Percentiles rank a stretch among this genome's conserved stretches.
phyloP scores from a whole-genome alignment of 2,329 filamentous ascomycete species.

The Pseudogymnoascus sp. region DNA sequence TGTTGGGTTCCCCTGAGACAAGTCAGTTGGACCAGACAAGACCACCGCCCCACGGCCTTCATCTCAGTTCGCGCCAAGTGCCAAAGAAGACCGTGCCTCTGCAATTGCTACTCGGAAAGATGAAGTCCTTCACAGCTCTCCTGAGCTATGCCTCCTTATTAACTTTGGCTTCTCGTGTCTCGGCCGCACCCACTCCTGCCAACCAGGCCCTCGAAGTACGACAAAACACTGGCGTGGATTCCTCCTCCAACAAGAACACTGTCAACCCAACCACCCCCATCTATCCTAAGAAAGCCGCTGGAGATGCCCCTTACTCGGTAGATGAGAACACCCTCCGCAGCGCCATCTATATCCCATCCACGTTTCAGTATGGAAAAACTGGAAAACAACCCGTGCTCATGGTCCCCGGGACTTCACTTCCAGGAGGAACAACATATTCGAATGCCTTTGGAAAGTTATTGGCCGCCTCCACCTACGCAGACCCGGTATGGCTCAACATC shows the following conservation, averaged over 20 bases:
- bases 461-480: constrained; percentile 33
- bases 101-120: neutral
- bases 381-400: constrained; percentile 42
- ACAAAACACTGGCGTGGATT: constrained; percentile 13
- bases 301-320: constrained; percentile 43
- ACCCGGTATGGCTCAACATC: constrained; percentile 51
- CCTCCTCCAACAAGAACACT: constrained; percentile 12
- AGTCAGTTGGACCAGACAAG: neutral
- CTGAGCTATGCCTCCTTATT: neutral
- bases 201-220: neutral
- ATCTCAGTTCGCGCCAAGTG: neutral
- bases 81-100: neutral
- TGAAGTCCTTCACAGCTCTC: neutral
- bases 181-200: neutral
- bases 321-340: constrained; percentile 39
- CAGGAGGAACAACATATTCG: constrained; percentile 32
- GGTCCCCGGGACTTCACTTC: constrained; percentile 45
- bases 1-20: neutral
- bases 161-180: neutral
- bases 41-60: neutral
- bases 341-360: constrained; percentile 45
- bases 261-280: constrained; percentile 19
- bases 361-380: constrained; percentile 38
- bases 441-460: constrained; percentile 44
- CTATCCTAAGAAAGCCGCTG: constrained; percentile 32